Evolutionary conservation across 495 filamentous ascomycete species (phyloP), one percentile per base, ranked within the genome.

Genomic region (Diplogelasinospora grovesii): DNA sequence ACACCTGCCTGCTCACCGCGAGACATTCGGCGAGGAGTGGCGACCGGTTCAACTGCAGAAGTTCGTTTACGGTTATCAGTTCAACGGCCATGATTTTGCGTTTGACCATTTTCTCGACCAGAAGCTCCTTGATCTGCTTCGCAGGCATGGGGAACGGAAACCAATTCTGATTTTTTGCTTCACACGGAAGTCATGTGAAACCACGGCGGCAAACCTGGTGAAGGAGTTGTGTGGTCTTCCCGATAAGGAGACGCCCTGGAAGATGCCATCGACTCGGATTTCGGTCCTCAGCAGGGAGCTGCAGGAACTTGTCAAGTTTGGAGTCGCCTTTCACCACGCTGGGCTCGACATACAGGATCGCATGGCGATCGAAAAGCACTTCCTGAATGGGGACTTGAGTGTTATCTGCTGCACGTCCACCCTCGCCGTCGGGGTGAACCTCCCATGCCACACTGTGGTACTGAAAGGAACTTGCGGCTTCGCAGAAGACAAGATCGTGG

Each of bases 351-450:
- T 60, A 0, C 57, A 66, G 24, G 92, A 98, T 54, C 75, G 90
- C 44, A 66, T 68, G 19, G 66, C 73, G 4, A 68, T 96, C 8
- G 87, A 95, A 50, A 74, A 72, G 25, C 73, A 73, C 3, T 98
- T 83, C 41, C 64, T 90, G 6, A 72, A 81, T 14, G 86, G 89
- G 2, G 69, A 86, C 7, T 69, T 98, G 39, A 83, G 73, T 43
- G 82, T 96, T 35, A 94, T 98, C 34, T 98, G 92, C 52, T 96
- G 90, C 57, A 98, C 92, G 2, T 90, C 87, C 0, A 98, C 92
- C 1, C 68, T 98, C 25, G 89, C 90, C 5, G 86, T 98, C 8
- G 92, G 92, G 0, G 78, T 98, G 22, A 98, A 98, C 53, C 65
- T 98, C 13, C 92, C 92, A 8, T 92, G 92, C 41, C 83, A 97